Base-by-base conservation (phyloP, 257 asterid genomes). In the Paraleonurus japonicus region DNA sequence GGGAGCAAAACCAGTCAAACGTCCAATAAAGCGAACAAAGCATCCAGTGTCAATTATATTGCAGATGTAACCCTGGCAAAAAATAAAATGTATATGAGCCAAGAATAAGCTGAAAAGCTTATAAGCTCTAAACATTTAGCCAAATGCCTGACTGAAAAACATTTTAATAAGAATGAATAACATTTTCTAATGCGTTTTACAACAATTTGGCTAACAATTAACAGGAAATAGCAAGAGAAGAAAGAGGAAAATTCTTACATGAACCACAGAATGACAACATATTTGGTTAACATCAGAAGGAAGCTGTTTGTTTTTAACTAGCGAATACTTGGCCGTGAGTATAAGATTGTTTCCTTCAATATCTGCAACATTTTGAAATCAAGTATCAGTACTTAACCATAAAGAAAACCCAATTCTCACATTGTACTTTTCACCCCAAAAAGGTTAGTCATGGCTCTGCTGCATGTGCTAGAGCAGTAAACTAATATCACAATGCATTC, bases 1-100 rank as follows among this genome's bases (percentile, higher is more conserved):
- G 33, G 99, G 98, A 75, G 96, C 92, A 89, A 95, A 95, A 43
- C 97, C 99, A 78, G 99, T 95, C 81, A 92, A 84, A 37, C 92
- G 95, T 65, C 99, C 98, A 74, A 92, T 61, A 83, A 82, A 95
- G 71, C 99, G 99, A 58, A 95, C 88, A 73, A 95, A 95, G 88
- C 97, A 88, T 61, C 99, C 99, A 61, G 86, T 76, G 58, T 92
- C 99, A 74, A 95, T 95, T 72, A 95, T 78, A 78, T 89, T 95
- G 80, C 98, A 92, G 71, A 95, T 69, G 78, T 92, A 95, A 41
- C 99, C 99, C 99, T 95, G 96, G 80, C 43, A 75, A 24, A 83
- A n/a, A n/a, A n/a, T n/a, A 27, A 82, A 76, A 82, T 15, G 41
- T 55, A 37, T 12, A 76, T 45, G 70, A 80, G 63, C 27, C 19